Percentiles rank a stretch among this genome's conserved stretches.
These are phyloP conservation scores for Prinsepia uniflora DNA, from an alignment of 306 rosid genomes.

Conservation along the genomic window DNA sequence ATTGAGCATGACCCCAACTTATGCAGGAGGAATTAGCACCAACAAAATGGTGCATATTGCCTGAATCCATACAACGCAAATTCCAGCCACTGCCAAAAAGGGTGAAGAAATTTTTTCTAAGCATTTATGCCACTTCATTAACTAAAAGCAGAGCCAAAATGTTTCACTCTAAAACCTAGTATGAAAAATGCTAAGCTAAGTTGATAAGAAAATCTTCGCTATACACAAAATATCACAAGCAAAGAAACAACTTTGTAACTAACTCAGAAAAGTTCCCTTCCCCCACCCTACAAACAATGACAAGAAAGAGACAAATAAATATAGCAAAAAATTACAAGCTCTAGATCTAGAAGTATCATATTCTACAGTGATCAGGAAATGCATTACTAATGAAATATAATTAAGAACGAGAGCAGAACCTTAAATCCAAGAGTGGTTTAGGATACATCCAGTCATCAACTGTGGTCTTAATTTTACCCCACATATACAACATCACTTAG, in stretches of 20 bases:
- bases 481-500: conserved; percentile 92
- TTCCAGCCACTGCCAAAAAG: conserved; percentile 76
- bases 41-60: conserved; percentile 91
- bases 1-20: conserved; percentile 98
- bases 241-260: not conserved
- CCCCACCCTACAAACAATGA: not conserved
- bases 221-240: not conserved
- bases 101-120: conserved; percentile 9
- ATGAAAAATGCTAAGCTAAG: not conserved
- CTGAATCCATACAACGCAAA: conserved; percentile 97
- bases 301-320: not conserved
- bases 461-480: conserved; percentile 83
- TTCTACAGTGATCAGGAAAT: not conserved
- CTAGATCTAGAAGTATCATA: not conserved
- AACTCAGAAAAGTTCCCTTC: not conserved
- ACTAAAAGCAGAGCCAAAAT: not conserved
- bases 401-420: conserved; percentile 42
- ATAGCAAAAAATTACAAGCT: not conserved
- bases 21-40: conserved; percentile 98
- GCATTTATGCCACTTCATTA: conserved; percentile 17
- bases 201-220: not conserved
- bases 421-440: conserved; percentile 94
- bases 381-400: not conserved
- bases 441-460: conserved; percentile 99
- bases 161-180: not conserved